These are phyloP conservation scores for Xanthoconium separans DNA, from an alignment of 1,284 basidiomycete genomes.

Conservation along the genomic window DNA sequence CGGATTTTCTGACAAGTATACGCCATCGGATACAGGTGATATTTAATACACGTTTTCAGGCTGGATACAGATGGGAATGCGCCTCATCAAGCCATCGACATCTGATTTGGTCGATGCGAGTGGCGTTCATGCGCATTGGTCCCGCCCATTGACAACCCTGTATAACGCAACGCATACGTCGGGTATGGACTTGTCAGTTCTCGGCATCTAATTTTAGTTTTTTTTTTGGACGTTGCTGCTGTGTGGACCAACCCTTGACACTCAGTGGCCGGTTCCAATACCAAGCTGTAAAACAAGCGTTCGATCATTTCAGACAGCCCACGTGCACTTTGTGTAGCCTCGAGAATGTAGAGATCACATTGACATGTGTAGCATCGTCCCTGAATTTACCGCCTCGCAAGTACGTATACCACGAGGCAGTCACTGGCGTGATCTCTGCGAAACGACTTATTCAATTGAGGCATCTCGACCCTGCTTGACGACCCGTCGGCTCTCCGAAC, in stretches of 20 bases:
- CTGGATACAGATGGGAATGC: conserved; percentile 61
- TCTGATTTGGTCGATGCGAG: conserved; percentile 56
- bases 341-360: neutral
- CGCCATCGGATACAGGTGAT: conserved; percentile 10
- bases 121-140: conserved; percentile 36
- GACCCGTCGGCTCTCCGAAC: neutral
- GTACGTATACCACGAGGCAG: conserved; percentile 7
- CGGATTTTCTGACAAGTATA: conserved; percentile 47
- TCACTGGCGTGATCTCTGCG: neutral
- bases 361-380: neutral
- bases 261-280: conserved; percentile 25
- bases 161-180: conserved; percentile 51
- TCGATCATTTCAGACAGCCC: neutral
- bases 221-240: neutral
- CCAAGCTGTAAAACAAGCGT: conserved; percentile 15
- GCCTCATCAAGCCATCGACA: conserved; percentile 51
- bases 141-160: conserved; percentile 32
- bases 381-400: neutral
- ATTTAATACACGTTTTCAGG: conserved; percentile 28
- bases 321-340: neutral
- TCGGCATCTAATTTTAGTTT: conserved; percentile 1
- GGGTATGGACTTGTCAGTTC: neutral
- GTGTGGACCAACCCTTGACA: conserved; percentile 32
- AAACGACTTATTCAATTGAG: neutral
- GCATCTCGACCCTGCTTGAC: neutral